Percentiles rank a stretch among this genome's conserved stretches.
Conservation (phyloP, 306 rosid genomes). For the Adenanthera pavonina region DNA sequence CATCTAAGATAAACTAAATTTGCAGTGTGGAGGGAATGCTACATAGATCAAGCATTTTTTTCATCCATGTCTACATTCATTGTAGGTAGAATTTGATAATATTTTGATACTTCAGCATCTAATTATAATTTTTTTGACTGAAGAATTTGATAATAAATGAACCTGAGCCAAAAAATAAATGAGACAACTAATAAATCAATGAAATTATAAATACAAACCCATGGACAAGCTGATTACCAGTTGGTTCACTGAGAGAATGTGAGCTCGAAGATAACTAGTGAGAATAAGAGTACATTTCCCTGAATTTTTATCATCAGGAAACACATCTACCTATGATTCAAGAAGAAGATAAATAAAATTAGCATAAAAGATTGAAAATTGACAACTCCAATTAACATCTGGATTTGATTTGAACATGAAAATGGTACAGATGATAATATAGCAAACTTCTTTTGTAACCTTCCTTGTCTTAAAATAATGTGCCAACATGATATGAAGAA, state of each 20-base stretch:
- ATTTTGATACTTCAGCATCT: too few species aligned
- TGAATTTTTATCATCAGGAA: constrained; percentile 45
- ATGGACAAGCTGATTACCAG: constrained; percentile 59
- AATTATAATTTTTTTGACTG: too few species aligned
- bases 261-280: constrained; percentile 79
- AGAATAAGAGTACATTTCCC: constrained; percentile 75
- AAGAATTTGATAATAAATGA: too few species aligned
- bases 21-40: background rate
- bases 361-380: constrained; percentile 9
- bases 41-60: background rate
- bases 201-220: constrained; percentile 34
- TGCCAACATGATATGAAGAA: background rate
- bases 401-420: constrained; percentile 4
- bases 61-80: background rate
- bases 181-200: constrained; percentile 36
- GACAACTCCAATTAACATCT: constrained; percentile 30
- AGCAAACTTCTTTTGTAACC: background rate
- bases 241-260: constrained; percentile 85
- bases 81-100: background rate
- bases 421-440: background rate
- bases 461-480: background rate
- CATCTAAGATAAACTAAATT: background rate
- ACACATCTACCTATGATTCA: constrained; percentile 64
- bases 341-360: constrained; percentile 22
- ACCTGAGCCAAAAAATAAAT: constrained; percentile 62